Evolutionary conservation across 2,329 filamentous ascomycete genomes (phyloP).

Genomic region (Aspergillus intermedius): DNA sequence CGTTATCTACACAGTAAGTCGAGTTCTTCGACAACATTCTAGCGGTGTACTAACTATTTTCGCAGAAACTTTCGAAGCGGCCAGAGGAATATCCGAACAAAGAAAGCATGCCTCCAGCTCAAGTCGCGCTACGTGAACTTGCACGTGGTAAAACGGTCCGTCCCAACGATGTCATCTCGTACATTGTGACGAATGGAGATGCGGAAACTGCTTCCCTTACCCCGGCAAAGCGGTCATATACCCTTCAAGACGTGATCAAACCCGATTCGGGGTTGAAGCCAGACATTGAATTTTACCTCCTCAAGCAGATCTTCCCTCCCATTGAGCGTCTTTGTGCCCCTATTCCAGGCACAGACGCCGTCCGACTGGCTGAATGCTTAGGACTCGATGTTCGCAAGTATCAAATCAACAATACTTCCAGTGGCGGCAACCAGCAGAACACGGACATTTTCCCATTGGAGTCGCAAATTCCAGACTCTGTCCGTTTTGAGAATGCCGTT

Average conservation of each 20-base stretch:
- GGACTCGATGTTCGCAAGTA: constrained; percentile 89
- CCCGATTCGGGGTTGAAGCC: constrained; percentile 67
- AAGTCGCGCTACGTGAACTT: constrained; percentile 84
- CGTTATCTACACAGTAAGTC: constrained; percentile 75
- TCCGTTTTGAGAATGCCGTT: constrained; percentile 77
- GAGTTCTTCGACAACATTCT: neutral
- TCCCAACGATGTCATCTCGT: constrained; percentile 92
- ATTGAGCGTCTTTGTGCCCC: constrained; percentile 97
- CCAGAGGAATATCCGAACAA: constrained; percentile 92
- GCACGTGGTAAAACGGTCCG: constrained; percentile 81
- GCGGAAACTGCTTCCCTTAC: constrained; percentile 55
- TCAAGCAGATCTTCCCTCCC: constrained; percentile 96
- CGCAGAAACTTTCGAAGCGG: constrained; percentile 78
- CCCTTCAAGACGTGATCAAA: constrained; percentile 77
- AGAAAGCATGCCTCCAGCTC: constrained; percentile 92
- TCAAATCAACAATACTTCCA: constrained; percentile 59
- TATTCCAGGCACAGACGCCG: constrained; percentile 84
- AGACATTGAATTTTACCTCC: constrained; percentile 95
- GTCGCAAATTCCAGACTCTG: constrained; percentile 83
- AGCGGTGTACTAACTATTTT: constrained; percentile 11
- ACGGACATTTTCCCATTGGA: constrained; percentile 84
- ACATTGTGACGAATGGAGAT: constrained; percentile 71
- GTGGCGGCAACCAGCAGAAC: constrained; percentile 47
- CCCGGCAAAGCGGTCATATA: constrained; percentile 81
- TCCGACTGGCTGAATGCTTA: constrained; percentile 84